Conservation (phyloP, 2,329 filamentous ascomycete species). For the Sclerotinia borealis region DNA sequence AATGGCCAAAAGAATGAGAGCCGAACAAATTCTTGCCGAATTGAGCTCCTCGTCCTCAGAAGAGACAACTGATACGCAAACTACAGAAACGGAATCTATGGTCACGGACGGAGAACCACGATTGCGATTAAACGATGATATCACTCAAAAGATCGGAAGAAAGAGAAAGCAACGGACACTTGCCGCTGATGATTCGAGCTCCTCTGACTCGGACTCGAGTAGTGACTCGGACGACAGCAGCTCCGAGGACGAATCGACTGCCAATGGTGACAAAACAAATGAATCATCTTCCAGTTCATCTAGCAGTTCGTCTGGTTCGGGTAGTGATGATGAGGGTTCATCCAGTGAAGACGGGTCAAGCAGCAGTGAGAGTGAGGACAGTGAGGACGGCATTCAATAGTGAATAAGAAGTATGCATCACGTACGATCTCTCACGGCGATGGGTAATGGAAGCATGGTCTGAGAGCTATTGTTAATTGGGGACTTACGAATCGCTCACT, state of each 20-base stretch:
- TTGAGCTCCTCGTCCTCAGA: slow-evolving; percentile 36
- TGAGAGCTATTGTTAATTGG: neutral
- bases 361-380: slow-evolving; percentile 9
- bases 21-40: slow-evolving; percentile 51
- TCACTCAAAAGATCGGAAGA: slow-evolving; percentile 40
- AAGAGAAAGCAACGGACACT: slow-evolving; percentile 41
- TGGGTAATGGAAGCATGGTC: neutral
- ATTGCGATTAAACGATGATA: slow-evolving; percentile 41
- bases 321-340: slow-evolving; percentile 9
- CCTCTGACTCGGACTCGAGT: slow-evolving; percentile 17
- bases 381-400: neutral
- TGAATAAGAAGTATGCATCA: neutral
- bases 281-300: slow-evolving; percentile 22
- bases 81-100: slow-evolving; percentile 8
- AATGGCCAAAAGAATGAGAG: slow-evolving; percentile 57
- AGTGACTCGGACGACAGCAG: slow-evolving; percentile 19
- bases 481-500: neutral
- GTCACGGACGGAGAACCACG: slow-evolving; percentile 35
- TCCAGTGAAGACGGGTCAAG: slow-evolving; percentile 3
- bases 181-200: slow-evolving; percentile 23
- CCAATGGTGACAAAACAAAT: slow-evolving; percentile 8
- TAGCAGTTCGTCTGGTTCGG: slow-evolving; percentile 19
- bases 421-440: neutral
- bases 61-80: slow-evolving; percentile 15
- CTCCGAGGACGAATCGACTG: slow-evolving; percentile 20